Evolutionary conservation across 768 basidiomycete genomes (phyloP).

Genomic region (Ephemerocybe angulata): DNA sequence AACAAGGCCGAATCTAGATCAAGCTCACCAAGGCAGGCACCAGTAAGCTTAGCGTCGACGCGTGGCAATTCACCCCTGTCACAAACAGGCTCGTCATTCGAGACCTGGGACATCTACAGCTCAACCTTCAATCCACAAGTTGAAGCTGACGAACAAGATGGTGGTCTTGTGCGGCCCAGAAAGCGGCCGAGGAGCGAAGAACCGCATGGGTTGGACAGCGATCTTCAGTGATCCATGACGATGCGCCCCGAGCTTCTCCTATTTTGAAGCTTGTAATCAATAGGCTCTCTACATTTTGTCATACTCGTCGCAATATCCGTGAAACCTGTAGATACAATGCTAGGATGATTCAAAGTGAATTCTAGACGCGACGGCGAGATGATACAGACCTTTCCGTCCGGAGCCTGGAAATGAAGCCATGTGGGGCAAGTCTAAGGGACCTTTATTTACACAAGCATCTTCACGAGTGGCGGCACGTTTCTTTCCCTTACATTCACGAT

Average conservation of each 20-base stretch:
- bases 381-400: no score
- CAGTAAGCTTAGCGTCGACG: neutral
- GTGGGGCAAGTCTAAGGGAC: neutral
- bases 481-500: conserved; percentile 1
- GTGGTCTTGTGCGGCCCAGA: conserved; percentile 15
- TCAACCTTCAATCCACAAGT: neutral
- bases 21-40: neutral
- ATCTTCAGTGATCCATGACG: no score
- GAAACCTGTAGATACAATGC: no score
- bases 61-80: neutral
- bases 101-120: neutral
- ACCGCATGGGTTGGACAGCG: no score
- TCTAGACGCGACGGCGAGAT: no score
- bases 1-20: neutral
- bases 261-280: no score
- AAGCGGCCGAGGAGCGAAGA: conserved; percentile 31
- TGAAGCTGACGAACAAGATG: neutral
- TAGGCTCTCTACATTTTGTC: conserved; percentile 1
- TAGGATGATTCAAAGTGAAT: no score
- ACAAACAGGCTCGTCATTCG: neutral
- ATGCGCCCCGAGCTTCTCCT: no score
- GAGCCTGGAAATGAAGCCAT: neutral
- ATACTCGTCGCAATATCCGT: no score
- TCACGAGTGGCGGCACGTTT: neutral
- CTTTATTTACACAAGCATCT: neutral